These are phyloP conservation scores for Typha latifolia DNA, from an alignment of 176 grass and related monocot genomes.

Conservation along the genomic window DNA sequence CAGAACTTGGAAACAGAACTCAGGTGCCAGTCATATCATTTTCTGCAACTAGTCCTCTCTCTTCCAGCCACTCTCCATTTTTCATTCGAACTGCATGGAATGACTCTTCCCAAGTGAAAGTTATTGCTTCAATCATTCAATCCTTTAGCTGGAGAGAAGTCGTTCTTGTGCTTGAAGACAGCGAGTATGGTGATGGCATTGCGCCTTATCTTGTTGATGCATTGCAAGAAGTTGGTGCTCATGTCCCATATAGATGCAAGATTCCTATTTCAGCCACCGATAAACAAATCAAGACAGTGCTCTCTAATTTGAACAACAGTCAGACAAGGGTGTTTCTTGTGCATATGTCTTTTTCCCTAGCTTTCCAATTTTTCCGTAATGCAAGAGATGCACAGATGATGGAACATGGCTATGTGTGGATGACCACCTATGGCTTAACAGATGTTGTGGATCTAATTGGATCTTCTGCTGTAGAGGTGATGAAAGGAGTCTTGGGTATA, in stretches of 20 bases:
- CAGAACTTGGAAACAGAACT: conserved; percentile 55
- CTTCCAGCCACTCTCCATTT: conserved; percentile 38
- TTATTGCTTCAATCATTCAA: conserved; percentile 45
- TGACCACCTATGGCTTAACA: conserved; percentile 62
- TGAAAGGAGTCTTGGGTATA: conserved; percentile 66
- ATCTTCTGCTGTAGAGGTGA: conserved; percentile 39
- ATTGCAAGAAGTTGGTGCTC: conserved; percentile 27
- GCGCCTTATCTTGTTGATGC: conserved; percentile 56
- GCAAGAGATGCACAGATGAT: conserved; percentile 53
- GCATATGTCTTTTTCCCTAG: conserved; percentile 49
- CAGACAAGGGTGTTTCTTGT: conserved; percentile 61
- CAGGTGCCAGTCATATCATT: conserved; percentile 63
- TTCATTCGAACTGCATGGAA: conserved; percentile 66
- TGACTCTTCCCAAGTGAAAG: conserved; percentile 47
- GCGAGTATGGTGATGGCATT: conserved; percentile 31
- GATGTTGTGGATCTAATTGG: conserved; percentile 47
- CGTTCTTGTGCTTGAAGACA: conserved; percentile 40
- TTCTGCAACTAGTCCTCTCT: conserved; percentile 27
- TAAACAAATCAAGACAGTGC: conserved; percentile 20
- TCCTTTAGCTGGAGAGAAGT: conserved; percentile 55
- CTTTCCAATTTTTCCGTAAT: conserved; percentile 36
- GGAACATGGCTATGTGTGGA: conserved; percentile 53
- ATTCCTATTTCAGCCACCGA: conserved; percentile 24
- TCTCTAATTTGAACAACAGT: conserved; percentile 26
- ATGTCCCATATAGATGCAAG: conserved; percentile 34